Conservation (phyloP, 140 eudicot species). For the Cichorium intybus region DNA sequence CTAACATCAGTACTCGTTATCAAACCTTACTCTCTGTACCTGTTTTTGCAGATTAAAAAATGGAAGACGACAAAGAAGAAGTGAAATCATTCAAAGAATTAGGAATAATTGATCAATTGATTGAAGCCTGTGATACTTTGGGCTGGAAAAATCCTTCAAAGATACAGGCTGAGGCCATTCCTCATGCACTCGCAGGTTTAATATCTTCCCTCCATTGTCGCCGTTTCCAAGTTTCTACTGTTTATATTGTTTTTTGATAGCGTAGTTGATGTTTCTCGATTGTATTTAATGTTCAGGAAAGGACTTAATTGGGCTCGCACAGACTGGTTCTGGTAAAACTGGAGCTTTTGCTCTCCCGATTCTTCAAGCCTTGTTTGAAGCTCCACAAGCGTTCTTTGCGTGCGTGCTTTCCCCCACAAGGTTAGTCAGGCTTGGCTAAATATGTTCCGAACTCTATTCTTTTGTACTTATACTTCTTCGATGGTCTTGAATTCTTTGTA, state of each 20-base stretch:
- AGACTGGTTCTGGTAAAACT: constrained; percentile 96
- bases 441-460: not conserved
- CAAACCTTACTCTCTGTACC: too few species aligned
- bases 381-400: constrained; percentile 68
- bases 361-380: constrained; percentile 54
- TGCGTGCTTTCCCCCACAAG: constrained; percentile 90
- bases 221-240: not conserved
- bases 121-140: too few species aligned
- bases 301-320: constrained; percentile 89
- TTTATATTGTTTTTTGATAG: not conserved
- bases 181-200: constrained; percentile 63
- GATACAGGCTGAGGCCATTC: too few species aligned
- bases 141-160: too few species aligned
- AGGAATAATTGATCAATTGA: too few species aligned
- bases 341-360: too few species aligned
- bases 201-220: not conserved
- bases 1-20: too few species aligned
- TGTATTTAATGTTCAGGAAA: constrained; percentile 41
- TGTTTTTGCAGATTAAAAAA: too few species aligned
- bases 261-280: not conserved
- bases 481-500: constrained; percentile 12
- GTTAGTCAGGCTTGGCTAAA: constrained; percentile 7
- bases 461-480: not conserved
- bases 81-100: too few species aligned
- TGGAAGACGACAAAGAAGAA: too few species aligned